Base-by-base conservation (phyloP, 495 filamentous ascomycete species). In the Annulohypoxylon maeteangense region DNA sequence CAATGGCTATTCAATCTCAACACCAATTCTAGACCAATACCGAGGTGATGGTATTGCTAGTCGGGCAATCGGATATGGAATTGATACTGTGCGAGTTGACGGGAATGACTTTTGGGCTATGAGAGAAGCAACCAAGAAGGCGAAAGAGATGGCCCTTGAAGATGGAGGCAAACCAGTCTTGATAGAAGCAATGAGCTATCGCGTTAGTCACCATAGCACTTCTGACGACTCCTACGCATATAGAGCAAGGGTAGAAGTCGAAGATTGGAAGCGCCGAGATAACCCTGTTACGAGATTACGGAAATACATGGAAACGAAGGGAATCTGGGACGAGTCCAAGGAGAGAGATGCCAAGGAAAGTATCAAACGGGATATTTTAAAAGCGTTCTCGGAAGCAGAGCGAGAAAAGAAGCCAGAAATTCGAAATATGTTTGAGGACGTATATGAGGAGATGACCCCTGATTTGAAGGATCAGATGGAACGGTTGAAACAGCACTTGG, bases 171-270 rank as follows among this genome's bases (percentile, higher is more conserved):
- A 87, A 65, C 93, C 92, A 0, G 89, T 99, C 0, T 81, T 99
- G 2, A 90, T 99, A 54, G 95, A 99, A 81, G 93, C 93, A 18
- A 98, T 99, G 95, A 94, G 91, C 27, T 99, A 99, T 78, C 94
- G 95, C 14, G 94, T 99, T 48, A 92, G 90, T 34, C 95, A 99
- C 78, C 95, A 99, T 81, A 97, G 94, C 79, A 99, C 95, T 0
- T 93, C 90, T n/a, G 95, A 99, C 72, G 95, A 99, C 76, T 94
- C 91, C 36, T 98, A 97, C 75, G 95, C 95, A 1, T 99, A 99
- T 79, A 93, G 95, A 16, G 94, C 95, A 0, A 87, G 89, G 25
- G 91, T 97, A 0, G 95, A 99, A 74, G 95, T 99, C 2, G 95
- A 99, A 74, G 95, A 98, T 70, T 99, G 95, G 95, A 98, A 98